A percentile compares a stretch with the other conserved stretches of the same genome.
These are phyloP conservation scores for Vicia faba DNA, from an alignment of 306 rosid species.

Conservation along the genomic window DNA sequence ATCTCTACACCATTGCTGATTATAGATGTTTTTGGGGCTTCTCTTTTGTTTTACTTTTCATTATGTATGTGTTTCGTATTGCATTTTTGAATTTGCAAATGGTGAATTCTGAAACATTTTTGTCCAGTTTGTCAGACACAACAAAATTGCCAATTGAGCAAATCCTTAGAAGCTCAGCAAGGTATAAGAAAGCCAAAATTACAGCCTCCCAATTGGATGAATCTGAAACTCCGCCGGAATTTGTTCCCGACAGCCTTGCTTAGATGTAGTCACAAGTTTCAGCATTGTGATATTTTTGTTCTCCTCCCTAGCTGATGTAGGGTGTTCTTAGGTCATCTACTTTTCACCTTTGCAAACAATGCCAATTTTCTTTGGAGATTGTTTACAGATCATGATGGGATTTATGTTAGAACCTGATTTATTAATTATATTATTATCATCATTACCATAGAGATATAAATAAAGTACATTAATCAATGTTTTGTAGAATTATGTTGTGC, in stretches of 20 bases:
- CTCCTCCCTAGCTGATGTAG: neutral
- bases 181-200: conserved; percentile 64
- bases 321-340: neutral
- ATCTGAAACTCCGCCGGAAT: conserved; percentile 55
- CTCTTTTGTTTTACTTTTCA: conserved; percentile 20
- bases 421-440: neutral
- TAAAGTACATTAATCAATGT: neutral
- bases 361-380: conserved; percentile 2
- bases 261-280: conserved; percentile 29
- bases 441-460: neutral
- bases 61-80: neutral
- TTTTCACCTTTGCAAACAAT: conserved; percentile 12
- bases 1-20: conserved; percentile 1
- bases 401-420: conserved; percentile 2
- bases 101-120: conserved; percentile 33
- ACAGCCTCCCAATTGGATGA: conserved; percentile 64
- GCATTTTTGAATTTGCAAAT: neutral
- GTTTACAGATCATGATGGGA: neutral
- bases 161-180: conserved; percentile 65
- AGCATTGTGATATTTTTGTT: conserved; percentile 31
- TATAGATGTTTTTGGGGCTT: neutral
- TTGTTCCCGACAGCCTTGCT: conserved; percentile 70
- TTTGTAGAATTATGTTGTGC: conserved; percentile 2
- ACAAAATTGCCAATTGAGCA: conserved; percentile 44
- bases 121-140: conserved; percentile 50